phyloP scores from a whole-genome alignment of 306 rosid species.

The peach (Prunus persica) region DNA sequence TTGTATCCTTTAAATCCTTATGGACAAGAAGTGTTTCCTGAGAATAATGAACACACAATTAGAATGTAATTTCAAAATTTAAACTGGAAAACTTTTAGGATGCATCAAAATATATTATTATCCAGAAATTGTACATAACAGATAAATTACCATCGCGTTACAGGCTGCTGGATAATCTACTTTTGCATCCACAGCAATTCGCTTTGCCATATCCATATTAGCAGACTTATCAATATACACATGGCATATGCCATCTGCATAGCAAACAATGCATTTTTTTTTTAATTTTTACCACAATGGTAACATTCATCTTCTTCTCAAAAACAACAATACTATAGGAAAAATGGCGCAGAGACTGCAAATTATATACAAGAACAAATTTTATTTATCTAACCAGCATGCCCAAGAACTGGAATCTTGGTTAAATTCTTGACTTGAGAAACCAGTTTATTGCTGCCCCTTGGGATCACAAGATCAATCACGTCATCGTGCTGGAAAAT shows the following conservation, averaged over 20 bases:
- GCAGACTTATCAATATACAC: conserved; percentile 94
- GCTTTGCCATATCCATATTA: conserved; percentile 72
- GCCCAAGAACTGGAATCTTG: conserved; percentile 97
- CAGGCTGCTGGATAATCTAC: conserved; percentile 96
- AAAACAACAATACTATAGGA: conserved; percentile 10
- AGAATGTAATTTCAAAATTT: background rate
- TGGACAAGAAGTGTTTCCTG: conserved; percentile 99
- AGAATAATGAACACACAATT: conserved; percentile 26
- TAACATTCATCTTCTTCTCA: conserved; percentile 13
- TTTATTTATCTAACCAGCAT: conserved; percentile 71
- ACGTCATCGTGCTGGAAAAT: conserved; percentile 78
- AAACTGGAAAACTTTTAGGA: background rate
- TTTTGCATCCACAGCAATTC: conserved; percentile 84
- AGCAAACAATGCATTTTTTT: conserved; percentile 20
- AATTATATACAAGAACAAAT: conserved; percentile 5
- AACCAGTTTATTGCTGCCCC: conserved; percentile 97
- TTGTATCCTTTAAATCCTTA: conserved; percentile 51
- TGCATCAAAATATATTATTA: conserved; percentile 1
- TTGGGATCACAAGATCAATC: conserved; percentile 94
- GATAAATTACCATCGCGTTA: conserved; percentile 85
- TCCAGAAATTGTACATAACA: background rate
- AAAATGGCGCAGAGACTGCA: conserved; percentile 17
- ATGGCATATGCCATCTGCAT: conserved; percentile 95
- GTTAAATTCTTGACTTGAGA: conserved; percentile 88
- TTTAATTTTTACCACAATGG: conserved; percentile 7